Evolutionary conservation across 305 asterid genomes (phyloP).

Genomic region (Rubia peregrina): DNA sequence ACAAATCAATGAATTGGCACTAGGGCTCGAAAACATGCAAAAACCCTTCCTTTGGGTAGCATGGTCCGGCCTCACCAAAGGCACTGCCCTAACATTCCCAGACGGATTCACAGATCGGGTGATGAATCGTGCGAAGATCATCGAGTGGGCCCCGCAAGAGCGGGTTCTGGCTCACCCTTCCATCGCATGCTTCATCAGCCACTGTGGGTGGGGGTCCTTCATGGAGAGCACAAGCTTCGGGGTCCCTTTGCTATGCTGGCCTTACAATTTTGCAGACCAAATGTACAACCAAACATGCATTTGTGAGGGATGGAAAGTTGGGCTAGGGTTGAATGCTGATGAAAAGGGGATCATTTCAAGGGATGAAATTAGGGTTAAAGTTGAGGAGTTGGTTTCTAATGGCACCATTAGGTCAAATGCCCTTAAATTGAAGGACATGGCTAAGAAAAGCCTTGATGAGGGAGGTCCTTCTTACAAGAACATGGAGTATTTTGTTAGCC

Average conservation of each 20-base stretch:
- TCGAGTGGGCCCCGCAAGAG: conserved; percentile 63
- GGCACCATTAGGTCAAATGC: conserved; percentile 26
- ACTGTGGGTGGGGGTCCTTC: conserved; percentile 54
- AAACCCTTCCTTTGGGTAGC: conserved; percentile 53
- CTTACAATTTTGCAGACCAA: conserved; percentile 53
- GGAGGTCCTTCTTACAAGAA: conserved; percentile 33
- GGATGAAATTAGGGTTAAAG: conserved; percentile 29
- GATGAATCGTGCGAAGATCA: conserved; percentile 31
- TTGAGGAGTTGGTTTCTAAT: conserved; percentile 28
- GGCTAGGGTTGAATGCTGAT: conserved; percentile 24
- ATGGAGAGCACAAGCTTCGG: conserved; percentile 53
- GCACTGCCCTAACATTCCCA: conserved; percentile 11
- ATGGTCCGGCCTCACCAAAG: conserved; percentile 35
- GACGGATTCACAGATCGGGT: conserved; percentile 23
- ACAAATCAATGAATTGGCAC: conserved; percentile 39
- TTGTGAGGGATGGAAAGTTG: conserved; percentile 47
- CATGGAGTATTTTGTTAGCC: conserved; percentile 24
- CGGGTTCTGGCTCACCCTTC: conserved; percentile 39
- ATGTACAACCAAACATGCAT: conserved; percentile 36
- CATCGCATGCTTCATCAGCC: conserved; percentile 40
- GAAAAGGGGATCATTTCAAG: conserved; percentile 32
- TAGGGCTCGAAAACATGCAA: conserved; percentile 36
- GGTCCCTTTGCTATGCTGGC: conserved; percentile 57
- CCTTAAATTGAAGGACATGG: conserved; percentile 27
- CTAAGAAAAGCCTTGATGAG: conserved; percentile 23